Evolutionary conservation across 164 flowering plant species (phyloP).

Genomic region (Kalanchoe fedtschenkoi): DNA sequence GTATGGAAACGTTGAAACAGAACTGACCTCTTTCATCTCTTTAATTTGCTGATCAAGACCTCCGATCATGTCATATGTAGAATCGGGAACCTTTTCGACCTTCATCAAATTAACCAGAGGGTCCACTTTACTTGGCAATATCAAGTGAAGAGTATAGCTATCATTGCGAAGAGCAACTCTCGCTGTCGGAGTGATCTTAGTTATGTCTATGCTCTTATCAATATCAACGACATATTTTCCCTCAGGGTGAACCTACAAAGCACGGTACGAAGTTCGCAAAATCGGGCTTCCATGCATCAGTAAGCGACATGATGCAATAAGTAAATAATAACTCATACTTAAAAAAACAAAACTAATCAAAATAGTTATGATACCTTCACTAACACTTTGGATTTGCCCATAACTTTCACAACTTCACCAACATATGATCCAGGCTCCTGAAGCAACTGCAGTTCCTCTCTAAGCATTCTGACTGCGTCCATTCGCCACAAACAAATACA

Average conservation of each 20-base stretch:
- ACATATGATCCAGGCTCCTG: conserved; percentile 99
- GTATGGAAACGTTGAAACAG: not conserved
- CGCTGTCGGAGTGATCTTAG: conserved; percentile 88
- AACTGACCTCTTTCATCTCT: conserved; percentile 86
- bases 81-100: conserved; percentile 97
- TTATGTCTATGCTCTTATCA: conserved; percentile 90
- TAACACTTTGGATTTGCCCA: conserved; percentile 94
- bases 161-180: conserved; percentile 98
- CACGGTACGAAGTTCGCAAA: not conserved
- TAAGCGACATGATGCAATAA: not conserved
- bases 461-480: conserved; percentile 73
- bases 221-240: conserved; percentile 97
- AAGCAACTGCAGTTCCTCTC: conserved; percentile 88
- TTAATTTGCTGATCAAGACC: conserved; percentile 98
- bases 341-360: not conserved
- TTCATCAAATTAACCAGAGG: conserved; percentile 97
- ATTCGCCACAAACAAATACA: not conserved
- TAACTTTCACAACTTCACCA: conserved; percentile 96
- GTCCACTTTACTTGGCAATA: conserved; percentile 96
- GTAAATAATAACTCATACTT: not conserved
- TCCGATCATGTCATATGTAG: conserved; percentile 98
- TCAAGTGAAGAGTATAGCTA: conserved; percentile 87
- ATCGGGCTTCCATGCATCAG: not conserved
- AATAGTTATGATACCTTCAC: conserved; percentile 51
- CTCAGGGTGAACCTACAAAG: conserved; percentile 83